Conservation (phyloP, 2,329 filamentous ascomycete species). For the Diaporthe vexans region DNA sequence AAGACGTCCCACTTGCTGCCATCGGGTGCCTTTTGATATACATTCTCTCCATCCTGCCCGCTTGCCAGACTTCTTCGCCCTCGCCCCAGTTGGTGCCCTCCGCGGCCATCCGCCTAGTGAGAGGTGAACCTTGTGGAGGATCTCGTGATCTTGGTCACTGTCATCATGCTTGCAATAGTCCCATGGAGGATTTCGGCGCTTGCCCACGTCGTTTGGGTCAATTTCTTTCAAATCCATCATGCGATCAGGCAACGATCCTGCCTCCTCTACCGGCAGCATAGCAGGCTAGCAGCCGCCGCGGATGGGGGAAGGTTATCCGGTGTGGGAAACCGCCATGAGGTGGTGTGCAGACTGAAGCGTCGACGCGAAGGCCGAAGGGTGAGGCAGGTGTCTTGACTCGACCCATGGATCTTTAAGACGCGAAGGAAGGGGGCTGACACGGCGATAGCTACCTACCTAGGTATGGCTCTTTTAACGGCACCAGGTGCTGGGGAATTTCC, state of each 20-base stretch:
- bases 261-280: too few relatives aligned
- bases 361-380: too few relatives aligned
- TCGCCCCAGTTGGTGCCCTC: not conserved
- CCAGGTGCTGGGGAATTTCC: not conserved
- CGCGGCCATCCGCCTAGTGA: not conserved
- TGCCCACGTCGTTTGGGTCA: not conserved
- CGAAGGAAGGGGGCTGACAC: too few relatives aligned
- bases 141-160: not conserved
- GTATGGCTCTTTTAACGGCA: not conserved
- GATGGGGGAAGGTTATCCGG: too few relatives aligned
- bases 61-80: not conserved
- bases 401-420: too few relatives aligned
- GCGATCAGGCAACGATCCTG: not conserved
- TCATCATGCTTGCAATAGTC: not conserved
- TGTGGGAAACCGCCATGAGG: too few relatives aligned
- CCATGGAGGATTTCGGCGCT: not conserved
- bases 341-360: too few relatives aligned
- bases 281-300: too few relatives aligned
- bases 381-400: too few relatives aligned
- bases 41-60: not conserved
- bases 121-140: not conserved
- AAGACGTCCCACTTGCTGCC: not conserved
- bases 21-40: not conserved
- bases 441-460: too few relatives aligned
- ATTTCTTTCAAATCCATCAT: not conserved